These are phyloP conservation scores for Silene vulgaris DNA, from an alignment of 179 eudicot species.

Conservation along the genomic window DNA sequence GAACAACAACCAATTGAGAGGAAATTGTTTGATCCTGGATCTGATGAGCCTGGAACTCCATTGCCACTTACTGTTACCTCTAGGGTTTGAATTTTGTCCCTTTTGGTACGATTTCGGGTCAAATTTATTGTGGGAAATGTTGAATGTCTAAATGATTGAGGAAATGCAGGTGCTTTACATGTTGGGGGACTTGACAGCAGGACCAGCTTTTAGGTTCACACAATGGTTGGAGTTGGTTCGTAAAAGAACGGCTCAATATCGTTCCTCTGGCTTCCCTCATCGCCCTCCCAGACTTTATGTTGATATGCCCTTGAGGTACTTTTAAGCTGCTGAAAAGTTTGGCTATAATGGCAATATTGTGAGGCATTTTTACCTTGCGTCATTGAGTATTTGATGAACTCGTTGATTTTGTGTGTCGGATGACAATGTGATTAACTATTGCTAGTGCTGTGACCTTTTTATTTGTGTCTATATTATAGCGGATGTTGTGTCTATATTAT, in stretches of 20 bases:
- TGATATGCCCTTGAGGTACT: conserved; percentile 64
- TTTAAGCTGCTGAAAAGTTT: neutral
- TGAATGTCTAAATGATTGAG: neutral
- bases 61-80: conserved; percentile 88
- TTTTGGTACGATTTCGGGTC: neutral
- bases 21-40: conserved; percentile 54
- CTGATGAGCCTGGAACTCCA: conserved; percentile 62
- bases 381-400: neutral
- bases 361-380: neutral
- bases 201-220: conserved; percentile 62
- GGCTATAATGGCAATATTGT: neutral
- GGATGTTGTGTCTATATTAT: neutral
- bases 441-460: neutral
- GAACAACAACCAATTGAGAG: conserved; percentile 34
- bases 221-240: conserved; percentile 98
- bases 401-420: neutral
- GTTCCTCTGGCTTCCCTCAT: conserved; percentile 66
- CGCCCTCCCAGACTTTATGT: conserved; percentile 43
- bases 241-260: conserved; percentile 64
- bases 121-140: neutral
- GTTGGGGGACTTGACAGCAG: conserved; percentile 90
- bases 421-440: neutral
- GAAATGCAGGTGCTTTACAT: conserved; percentile 68
- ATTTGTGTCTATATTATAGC: neutral
- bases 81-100: conserved; percentile 38